These are phyloP conservation scores for Gnomoniopsis smithogilvyi DNA, from an alignment of 2,329 filamentous ascomycete genomes.

Conservation along the genomic window DNA sequence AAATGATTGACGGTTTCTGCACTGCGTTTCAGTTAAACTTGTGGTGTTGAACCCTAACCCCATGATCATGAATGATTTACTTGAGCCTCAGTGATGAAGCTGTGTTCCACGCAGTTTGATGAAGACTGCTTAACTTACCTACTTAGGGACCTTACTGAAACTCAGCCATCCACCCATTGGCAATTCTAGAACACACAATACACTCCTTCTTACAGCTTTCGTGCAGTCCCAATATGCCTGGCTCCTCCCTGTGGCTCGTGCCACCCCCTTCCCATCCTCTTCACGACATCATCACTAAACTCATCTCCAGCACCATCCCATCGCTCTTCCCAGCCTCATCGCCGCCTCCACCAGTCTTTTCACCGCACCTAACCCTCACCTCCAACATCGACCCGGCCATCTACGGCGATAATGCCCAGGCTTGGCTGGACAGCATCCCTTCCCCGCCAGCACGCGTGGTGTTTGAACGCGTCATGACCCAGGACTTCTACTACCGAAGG, in stretches of 20 bases:
- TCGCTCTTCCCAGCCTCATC: slow-evolving; percentile 22
- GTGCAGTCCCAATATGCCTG: slow-evolving; percentile 24
- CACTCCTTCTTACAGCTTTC: not conserved
- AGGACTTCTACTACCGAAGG: slow-evolving; percentile 28
- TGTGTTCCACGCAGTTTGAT: too few species aligned
- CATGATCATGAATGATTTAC: too few species aligned
- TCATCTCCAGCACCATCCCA: slow-evolving; percentile 24
- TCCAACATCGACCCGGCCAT: slow-evolving; percentile 23
- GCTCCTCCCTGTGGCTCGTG: slow-evolving; percentile 31
- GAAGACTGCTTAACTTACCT: too few species aligned
- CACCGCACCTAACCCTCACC: slow-evolving; percentile 30
- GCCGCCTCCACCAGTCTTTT: slow-evolving; percentile 22
- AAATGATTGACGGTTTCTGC: too few species aligned
- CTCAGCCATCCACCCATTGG: too few species aligned
- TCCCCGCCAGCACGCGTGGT: slow-evolving; percentile 20
- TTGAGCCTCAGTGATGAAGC: too few species aligned
- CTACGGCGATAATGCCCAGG: slow-evolving; percentile 25
- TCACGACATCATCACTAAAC: slow-evolving; percentile 20
- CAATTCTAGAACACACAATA: not conserved
- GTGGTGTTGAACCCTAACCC: too few species aligned
- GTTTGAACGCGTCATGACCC: slow-evolving; percentile 22
- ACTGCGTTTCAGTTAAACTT: too few species aligned
- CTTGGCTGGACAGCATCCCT: slow-evolving; percentile 26
- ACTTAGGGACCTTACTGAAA: too few species aligned
- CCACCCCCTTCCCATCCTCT: slow-evolving; percentile 25